Percentiles rank a stretch among this genome's conserved stretches.
Conservation (phyloP, 2,329 filamentous ascomycete species). For the Endocalyx cinctus region DNA sequence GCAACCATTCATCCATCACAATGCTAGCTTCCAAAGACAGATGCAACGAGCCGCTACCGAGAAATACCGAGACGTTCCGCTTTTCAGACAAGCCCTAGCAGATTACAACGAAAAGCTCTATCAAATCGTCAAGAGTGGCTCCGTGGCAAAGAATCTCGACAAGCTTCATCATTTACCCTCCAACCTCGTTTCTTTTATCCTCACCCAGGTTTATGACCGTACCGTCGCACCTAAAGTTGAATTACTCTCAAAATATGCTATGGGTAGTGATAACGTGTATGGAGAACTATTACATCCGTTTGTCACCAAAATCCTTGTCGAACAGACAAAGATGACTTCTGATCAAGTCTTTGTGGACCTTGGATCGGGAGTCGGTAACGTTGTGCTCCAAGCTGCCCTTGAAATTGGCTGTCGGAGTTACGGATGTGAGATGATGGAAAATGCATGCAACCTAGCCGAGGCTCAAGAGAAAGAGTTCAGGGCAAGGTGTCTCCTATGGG, state of each 20-base stretch:
- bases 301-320: constrained; percentile 73
- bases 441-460: constrained; percentile 76
- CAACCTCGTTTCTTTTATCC: constrained; percentile 72
- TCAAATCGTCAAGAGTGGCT: constrained; percentile 62
- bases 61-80: constrained; percentile 57
- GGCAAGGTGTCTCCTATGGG: constrained; percentile 85
- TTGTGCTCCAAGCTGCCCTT: constrained; percentile 87
- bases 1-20: constrained; percentile 64
- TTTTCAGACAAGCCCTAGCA: constrained; percentile 68
- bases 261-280: constrained; percentile 90
- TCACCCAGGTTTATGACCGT: constrained; percentile 84
- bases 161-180: constrained; percentile 64
- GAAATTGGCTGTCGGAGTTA: constrained; percentile 92
- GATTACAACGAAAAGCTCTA: constrained; percentile 73
- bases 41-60: constrained; percentile 70
- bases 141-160: constrained; percentile 68
- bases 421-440: constrained; percentile 95
- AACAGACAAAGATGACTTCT: constrained; percentile 72
- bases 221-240: constrained; percentile 89
- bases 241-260: constrained; percentile 76
- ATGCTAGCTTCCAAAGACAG: constrained; percentile 69
- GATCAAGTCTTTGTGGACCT: constrained; percentile 89
- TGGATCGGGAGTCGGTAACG: constrained; percentile 93
- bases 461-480: constrained; percentile 78
- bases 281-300: constrained; percentile 87